Evolutionary conservation across 2,329 filamentous ascomycete genomes (phyloP).

Genomic region (Botryotinia narcissicola): DNA sequence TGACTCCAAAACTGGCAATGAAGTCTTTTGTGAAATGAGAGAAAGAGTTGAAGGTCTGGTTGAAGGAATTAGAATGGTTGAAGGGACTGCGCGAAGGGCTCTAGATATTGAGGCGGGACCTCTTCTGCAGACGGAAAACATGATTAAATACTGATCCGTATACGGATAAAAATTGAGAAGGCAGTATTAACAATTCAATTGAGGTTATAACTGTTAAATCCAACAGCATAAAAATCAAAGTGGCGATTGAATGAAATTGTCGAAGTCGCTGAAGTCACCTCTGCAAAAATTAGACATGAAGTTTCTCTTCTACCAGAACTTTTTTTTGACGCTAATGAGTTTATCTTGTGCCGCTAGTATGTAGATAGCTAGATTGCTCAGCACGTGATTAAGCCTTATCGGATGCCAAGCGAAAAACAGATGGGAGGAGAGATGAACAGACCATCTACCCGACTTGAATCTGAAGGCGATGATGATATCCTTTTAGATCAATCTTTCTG

Average conservation of each 20-base stretch:
- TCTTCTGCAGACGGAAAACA: slow-evolving; percentile 39
- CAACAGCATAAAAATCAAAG: slow-evolving; percentile 23
- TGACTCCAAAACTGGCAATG: slow-evolving; percentile 26
- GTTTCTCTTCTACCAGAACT: slow-evolving; percentile 1
- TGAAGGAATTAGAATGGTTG: slow-evolving; percentile 31
- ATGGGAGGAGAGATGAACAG: neutral
- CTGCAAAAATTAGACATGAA: neutral
- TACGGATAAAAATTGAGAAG: slow-evolving; percentile 22
- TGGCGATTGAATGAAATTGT: slow-evolving; percentile 18
- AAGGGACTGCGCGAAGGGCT: slow-evolving; percentile 30
- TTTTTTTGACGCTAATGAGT: slow-evolving; percentile 13
- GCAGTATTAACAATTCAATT: slow-evolving; percentile 9
- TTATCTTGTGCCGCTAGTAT: neutral
- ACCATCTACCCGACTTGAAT: neutral
- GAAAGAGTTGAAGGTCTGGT: slow-evolving; percentile 32
- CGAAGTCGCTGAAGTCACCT: neutral
- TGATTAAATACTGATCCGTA: slow-evolving; percentile 22
- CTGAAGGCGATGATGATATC: neutral
- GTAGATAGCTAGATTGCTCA: neutral
- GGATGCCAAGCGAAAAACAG: neutral
- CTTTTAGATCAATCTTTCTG: neutral
- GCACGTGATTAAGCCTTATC: neutral
- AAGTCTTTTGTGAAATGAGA: slow-evolving; percentile 24
- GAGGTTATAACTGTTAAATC: neutral
- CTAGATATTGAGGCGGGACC: slow-evolving; percentile 37